Base-by-base conservation (phyloP, 2,329 filamentous ascomycete species). In the Pyricularia grisea region DNA sequence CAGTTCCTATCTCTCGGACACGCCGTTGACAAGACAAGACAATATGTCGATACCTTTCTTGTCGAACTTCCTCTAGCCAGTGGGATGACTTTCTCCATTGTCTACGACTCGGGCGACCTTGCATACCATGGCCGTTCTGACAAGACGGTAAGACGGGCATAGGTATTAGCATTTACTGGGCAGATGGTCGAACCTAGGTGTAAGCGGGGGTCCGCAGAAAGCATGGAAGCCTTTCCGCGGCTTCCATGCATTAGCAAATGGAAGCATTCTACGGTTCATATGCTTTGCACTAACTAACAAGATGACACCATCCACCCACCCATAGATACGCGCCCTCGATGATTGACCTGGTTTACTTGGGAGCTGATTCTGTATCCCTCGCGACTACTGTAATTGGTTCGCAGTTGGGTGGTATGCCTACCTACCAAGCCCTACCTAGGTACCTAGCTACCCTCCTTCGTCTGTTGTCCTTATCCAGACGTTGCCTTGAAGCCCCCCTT, bases 171-270 rank as follows among this genome's bases (percentile, higher is more conserved):
- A 9, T 61, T n/a, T 61, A 14, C 58, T 61, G 58, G 58, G 58
- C 58, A 27, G 42, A 61, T 25, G 17, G 33, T 61, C 10, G 25
- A 27, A 23, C 23, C 58, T 4, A 61, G 58, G 58, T 7, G n/a
- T n/a, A 25, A 28, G 58, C 58, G 58, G 58, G 58, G n/a, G n/a
- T 28, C 25, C 23, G 25, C 23, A 25, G 25, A 61, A 61, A 31
- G 67, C 67, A 60, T 68, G 58, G 67, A 68, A 68, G 55, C 17
- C n/a, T n/a, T n/a, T n/a, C n/a, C 31, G 17, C 67, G 67, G 58
- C 67, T 68, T 68, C 67, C 58, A 68, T 68, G 67, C 67, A 68
- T 68, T 20, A 31, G 58, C 64, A 31, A 14, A 65, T 25, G 33
- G 42, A 65, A 61, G 58, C 58, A 14, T 25, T 61, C 28, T 31